Percentiles rank a stretch among this genome's conserved stretches.
Conservation (phyloP, 179 eudicot genomes). For the Amaranthus tricolor region DNA sequence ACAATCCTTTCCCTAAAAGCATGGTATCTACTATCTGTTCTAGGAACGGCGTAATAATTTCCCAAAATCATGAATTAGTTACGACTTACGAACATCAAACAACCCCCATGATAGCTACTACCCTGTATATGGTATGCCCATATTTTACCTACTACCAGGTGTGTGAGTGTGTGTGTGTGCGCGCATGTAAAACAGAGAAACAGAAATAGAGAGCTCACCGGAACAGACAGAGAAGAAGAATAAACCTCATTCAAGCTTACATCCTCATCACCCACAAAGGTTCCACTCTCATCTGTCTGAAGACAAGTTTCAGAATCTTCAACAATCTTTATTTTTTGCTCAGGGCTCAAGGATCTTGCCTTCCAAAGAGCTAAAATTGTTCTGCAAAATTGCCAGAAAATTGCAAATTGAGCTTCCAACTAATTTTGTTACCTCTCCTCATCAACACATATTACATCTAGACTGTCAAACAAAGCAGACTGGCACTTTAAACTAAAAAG, state of each 20-base stretch:
- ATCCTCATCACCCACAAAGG: slow-evolving; percentile 67
- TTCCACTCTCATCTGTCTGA: slow-evolving; percentile 69
- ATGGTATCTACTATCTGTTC: too few relatives aligned
- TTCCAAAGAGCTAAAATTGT: slow-evolving; percentile 94
- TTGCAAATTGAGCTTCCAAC: not conserved
- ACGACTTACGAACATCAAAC: too few relatives aligned
- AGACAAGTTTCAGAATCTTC: slow-evolving; percentile 66
- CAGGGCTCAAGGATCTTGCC: slow-evolving; percentile 82
- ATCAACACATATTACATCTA: not conserved
- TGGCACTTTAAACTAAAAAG: not conserved
- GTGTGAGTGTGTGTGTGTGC: too few relatives aligned
- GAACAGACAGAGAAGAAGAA: slow-evolving; percentile 63
- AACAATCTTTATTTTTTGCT: slow-evolving; percentile 74
- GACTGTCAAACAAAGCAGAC: not conserved
- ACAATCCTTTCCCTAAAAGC: not conserved
- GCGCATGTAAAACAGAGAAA: slow-evolving; percentile 4
- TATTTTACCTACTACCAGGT: not conserved
- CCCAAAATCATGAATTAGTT: too few relatives aligned
- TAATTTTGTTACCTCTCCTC: not conserved
- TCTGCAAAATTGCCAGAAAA: slow-evolving; percentile 37
- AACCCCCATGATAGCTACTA: too few relatives aligned
- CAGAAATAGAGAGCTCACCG: slow-evolving; percentile 46
- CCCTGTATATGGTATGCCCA: not conserved
- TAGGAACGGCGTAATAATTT: too few relatives aligned
- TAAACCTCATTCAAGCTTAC: slow-evolving; percentile 68